Conservation (phyloP, 768 basidiomycete genomes). For the Neoboletus subvelutipes region DNA sequence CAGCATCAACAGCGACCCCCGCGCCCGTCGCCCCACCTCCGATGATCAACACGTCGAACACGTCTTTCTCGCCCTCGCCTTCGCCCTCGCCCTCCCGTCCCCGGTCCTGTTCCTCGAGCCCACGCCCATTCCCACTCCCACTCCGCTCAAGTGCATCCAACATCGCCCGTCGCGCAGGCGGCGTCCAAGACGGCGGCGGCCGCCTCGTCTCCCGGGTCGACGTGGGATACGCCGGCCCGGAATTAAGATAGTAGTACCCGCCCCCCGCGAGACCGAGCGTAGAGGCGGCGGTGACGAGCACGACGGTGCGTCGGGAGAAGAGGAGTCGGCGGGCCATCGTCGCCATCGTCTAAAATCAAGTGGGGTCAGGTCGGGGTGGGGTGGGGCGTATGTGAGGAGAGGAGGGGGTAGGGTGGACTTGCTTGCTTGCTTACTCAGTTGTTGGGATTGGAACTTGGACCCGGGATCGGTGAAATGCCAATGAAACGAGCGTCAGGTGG, state of each 20-base stretch:
- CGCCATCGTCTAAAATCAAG: neutral
- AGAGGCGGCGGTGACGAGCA: constrained; percentile 51
- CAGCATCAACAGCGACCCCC: constrained; percentile 95
- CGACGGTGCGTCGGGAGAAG: constrained; percentile 57
- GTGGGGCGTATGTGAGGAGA: no score
- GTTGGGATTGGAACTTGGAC: no score
- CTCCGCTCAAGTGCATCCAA: constrained; percentile 46
- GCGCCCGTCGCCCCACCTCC: constrained; percentile 97
- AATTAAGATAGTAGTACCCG: constrained; percentile 72
- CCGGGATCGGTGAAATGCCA: no score
- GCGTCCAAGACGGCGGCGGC: constrained; percentile 78
- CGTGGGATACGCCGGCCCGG: constrained; percentile 64
- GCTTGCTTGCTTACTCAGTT: no score
- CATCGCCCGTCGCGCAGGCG: constrained; percentile 68
- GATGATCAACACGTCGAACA: constrained; percentile 80
- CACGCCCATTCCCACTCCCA: neutral
- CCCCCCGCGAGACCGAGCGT: constrained; percentile 53
- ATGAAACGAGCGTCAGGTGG: no score
- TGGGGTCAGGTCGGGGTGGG: no score
- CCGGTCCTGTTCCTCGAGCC: constrained; percentile 19
- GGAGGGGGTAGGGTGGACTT: no score
- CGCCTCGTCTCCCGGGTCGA: constrained; percentile 66
- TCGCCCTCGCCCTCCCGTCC: no score
- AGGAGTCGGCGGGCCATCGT: constrained; percentile 27
- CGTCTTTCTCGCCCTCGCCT: constrained; percentile 50